Evolutionary conservation across 768 basidiomycete genomes (phyloP).

Genomic region (Rhodotorula diobovata): DNA sequence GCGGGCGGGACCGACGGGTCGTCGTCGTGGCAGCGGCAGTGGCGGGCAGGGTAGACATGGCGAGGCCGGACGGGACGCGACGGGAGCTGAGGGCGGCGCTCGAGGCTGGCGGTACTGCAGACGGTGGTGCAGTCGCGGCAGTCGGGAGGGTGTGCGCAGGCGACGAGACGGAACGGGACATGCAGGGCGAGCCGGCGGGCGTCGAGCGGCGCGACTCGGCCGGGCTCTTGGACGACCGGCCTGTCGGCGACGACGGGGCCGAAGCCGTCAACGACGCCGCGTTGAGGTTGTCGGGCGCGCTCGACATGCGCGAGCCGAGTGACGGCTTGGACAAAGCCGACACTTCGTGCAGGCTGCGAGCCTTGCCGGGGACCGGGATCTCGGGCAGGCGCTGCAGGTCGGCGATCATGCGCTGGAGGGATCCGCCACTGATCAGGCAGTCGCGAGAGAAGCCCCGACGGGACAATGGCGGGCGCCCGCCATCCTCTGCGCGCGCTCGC

Average conservation of each 20-base stretch:
- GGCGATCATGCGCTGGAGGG: constrained; percentile 37
- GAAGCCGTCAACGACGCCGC: neutral
- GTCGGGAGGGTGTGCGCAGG: neutral
- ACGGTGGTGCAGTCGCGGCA: neutral
- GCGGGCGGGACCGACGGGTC: constrained; percentile 5
- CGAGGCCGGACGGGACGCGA: constrained; percentile 2
- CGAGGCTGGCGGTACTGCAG: neutral
- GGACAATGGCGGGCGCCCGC: neutral
- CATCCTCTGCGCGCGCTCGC: too few species aligned
- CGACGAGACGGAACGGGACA: constrained; percentile 16
- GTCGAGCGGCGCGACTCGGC: neutral
- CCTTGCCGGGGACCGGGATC: constrained; percentile 6
- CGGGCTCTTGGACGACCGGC: neutral
- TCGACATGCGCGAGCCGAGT: constrained; percentile 14
- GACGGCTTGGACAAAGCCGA: constrained; percentile 5
- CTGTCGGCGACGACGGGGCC: neutral
- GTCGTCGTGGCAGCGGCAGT: neutral
- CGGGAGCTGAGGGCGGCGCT: neutral
- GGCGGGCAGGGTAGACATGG: neutral
- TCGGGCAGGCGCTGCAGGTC: constrained; percentile 28
- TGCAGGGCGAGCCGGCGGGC: neutral
- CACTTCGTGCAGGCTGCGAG: constrained; percentile 15
- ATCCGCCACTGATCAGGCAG: constrained; percentile 31
- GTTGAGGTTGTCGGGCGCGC: constrained; percentile 22
- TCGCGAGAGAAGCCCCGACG: constrained; percentile 21